Conservation (phyloP, 2,329 filamentous ascomycete species). For the Fusarium sp. region DNA sequence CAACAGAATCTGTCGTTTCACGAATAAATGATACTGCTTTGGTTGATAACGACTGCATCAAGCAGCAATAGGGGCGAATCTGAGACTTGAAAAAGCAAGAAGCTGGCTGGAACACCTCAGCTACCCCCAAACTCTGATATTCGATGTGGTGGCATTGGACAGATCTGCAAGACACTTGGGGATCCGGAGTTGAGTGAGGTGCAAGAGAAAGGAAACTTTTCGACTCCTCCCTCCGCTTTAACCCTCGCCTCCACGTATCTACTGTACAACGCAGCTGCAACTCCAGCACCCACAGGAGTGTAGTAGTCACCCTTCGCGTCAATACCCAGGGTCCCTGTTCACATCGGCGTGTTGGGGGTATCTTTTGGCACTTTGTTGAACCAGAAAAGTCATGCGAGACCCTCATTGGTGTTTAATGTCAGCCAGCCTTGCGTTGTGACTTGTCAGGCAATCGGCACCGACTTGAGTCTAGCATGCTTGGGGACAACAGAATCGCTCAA, state of each 20-base stretch:
- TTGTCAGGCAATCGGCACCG: not conserved
- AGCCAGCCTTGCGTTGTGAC: constrained; percentile 14
- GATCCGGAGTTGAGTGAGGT: constrained; percentile 1
- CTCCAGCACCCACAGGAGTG: constrained; percentile 30
- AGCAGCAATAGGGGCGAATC: not conserved
- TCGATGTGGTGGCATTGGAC: not conserved
- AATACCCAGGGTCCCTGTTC: constrained; percentile 37
- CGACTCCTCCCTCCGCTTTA: constrained; percentile 3
- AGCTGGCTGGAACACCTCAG: not conserved
- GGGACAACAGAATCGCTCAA: not conserved
- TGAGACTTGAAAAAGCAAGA: constrained; percentile 6
- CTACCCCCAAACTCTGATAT: constrained; percentile 9
- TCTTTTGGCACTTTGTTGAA: constrained; percentile 28
- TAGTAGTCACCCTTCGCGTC: constrained; percentile 36
- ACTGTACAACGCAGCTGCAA: constrained; percentile 14
- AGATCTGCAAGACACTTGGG: constrained; percentile 6
- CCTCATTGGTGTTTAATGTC: not conserved
- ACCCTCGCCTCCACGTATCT: constrained; percentile 14
- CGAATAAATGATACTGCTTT: not conserved
- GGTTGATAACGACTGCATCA: not conserved
- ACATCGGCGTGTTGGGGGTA: constrained; percentile 25
- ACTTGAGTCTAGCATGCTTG: constrained; percentile 4
- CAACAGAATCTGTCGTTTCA: not conserved
- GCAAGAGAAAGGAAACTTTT: constrained; percentile 2
- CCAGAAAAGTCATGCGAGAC: not conserved